Evolutionary conservation across 2,329 filamentous ascomycete genomes (phyloP), one percentile per base, ranked within the genome.

Genomic region (Eutypa lata): DNA sequence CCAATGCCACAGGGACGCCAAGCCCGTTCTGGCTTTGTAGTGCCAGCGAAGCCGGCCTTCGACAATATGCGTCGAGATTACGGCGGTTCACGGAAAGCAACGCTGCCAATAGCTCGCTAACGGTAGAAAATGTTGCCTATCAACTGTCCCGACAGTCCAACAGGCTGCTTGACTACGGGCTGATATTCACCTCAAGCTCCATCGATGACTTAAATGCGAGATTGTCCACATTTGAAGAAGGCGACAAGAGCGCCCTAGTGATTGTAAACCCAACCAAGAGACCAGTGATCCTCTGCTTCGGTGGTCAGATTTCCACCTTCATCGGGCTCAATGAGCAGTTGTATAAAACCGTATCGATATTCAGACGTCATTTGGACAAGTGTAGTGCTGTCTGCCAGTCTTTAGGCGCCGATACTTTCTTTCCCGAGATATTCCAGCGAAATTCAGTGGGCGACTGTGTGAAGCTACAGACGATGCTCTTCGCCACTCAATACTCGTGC

Each of bases 401-500:
- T 0, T 47, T 63, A 0, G 66, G 67, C 0, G 52, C 22, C 2
- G 58, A 57, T 42, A 58, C 72, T 19, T 65, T 53, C 40, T 69
- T 68, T 0, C 38, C 16, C 11, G n/a, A n/a, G n/a, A 61, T 72
- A 22, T 72, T 72, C 49, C 22, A 60, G 8, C 47, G 38, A 0
- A 28, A 54, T 2, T 57, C 65, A 0, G 52, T 69, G n/a, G 7
- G 35, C 1, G 57, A 69, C 44, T 40, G 58, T 0, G 62, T 66
- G 0, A 47, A 43, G 2, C 56, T 79, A 2, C 76, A 79, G 49
- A 56, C 69, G 0, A 59, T 51, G 3, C 58, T 77, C 1, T 71
- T 77, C 16, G 63, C 73, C 2, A 49, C 72, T 2, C 70, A 75
- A 55, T 73, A 73, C 48, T 57, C 72, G 2, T 65, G 49, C 7